Conservation (phyloP, 2,329 filamentous ascomycete species). For the Fusarium coffeatum region DNA sequence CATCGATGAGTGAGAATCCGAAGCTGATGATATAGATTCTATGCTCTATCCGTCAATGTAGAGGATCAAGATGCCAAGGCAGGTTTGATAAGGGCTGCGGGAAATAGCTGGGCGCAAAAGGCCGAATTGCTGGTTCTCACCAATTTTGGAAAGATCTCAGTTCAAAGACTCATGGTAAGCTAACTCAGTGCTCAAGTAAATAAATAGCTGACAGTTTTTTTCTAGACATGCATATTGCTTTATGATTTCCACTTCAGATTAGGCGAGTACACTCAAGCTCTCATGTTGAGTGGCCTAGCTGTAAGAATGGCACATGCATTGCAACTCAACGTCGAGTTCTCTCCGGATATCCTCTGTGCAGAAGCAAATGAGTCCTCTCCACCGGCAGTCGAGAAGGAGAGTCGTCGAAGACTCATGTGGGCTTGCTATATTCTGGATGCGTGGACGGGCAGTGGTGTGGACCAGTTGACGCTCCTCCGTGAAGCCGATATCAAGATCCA, state of each 20-base stretch:
- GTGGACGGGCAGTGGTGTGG: slow-evolving; percentile 55
- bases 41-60: slow-evolving; percentile 47
- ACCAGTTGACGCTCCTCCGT: slow-evolving; percentile 54
- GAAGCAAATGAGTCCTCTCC: slow-evolving; percentile 48
- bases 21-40: slow-evolving; percentile 48
- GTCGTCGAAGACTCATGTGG: slow-evolving; percentile 56
- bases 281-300: slow-evolving; percentile 56
- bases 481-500: slow-evolving; percentile 57
- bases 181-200: not conserved
- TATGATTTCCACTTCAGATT: slow-evolving; percentile 56
- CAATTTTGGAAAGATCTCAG: slow-evolving; percentile 55
- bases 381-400: slow-evolving; percentile 54
- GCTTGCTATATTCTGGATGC: slow-evolving; percentile 57
- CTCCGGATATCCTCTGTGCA: slow-evolving; percentile 54
- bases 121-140: slow-evolving; percentile 53
- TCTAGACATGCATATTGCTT: slow-evolving; percentile 53
- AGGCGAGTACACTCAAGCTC: slow-evolving; percentile 55
- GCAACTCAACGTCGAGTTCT: slow-evolving; percentile 54
- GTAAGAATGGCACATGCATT: slow-evolving; percentile 58
- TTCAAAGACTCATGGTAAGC: slow-evolving; percentile 54
- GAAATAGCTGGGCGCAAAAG: slow-evolving; percentile 54
- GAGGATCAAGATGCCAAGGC: slow-evolving; percentile 49
- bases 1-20: not conserved
- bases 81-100: slow-evolving; percentile 49
- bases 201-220: not conserved